phyloP scores from a whole-genome alignment of 768 basidiomycete species.

The Xerocomellus intermedius region DNA sequence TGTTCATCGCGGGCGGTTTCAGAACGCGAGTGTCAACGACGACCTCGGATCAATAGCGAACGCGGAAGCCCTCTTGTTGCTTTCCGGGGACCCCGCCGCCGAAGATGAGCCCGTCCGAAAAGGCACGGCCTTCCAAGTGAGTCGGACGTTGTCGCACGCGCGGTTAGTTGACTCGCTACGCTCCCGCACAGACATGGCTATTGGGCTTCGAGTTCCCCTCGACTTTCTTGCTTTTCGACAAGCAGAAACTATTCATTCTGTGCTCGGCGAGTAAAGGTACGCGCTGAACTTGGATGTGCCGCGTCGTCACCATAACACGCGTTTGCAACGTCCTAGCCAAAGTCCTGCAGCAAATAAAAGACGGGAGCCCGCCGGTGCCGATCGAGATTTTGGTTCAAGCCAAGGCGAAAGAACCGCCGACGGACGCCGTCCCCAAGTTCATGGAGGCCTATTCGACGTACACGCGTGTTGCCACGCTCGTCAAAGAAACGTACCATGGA shows the following conservation, averaged over 20 bases:
- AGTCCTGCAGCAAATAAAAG: conserved; percentile 76
- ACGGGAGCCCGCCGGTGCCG: conserved; percentile 51
- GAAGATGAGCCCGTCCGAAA: conserved; percentile 93
- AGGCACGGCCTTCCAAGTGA: conserved; percentile 88
- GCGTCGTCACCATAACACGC: conserved; percentile 12
- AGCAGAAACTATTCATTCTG: conserved; percentile 71
- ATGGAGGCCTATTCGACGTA: conserved; percentile 57
- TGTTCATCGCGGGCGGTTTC: conserved; percentile 2
- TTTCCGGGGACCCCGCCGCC: conserved; percentile 73
- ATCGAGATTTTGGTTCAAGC: conserved; percentile 79
- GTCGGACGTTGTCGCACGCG: conserved; percentile 13
- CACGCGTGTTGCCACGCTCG: conserved; percentile 68
- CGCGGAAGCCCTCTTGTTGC: conserved; percentile 65
- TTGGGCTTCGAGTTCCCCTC: conserved; percentile 98
- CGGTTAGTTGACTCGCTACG: conserved; percentile 1
- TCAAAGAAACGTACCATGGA: conserved; percentile 83
- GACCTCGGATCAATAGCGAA: conserved; percentile 69
- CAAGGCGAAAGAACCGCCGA: conserved; percentile 74
- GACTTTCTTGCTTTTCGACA: conserved; percentile 82
- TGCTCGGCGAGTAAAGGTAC: conserved; percentile 89
- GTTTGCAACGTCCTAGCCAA: conserved; percentile 58
- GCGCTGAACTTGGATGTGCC: conserved; percentile 5
- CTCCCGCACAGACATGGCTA: conserved; percentile 76
- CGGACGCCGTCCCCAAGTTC: conserved; percentile 72
- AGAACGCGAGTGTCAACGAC: conserved; percentile 68